Conservation (phyloP, 495 filamentous ascomycete genomes). For the Lindgomyces ingoldianus region DNA sequence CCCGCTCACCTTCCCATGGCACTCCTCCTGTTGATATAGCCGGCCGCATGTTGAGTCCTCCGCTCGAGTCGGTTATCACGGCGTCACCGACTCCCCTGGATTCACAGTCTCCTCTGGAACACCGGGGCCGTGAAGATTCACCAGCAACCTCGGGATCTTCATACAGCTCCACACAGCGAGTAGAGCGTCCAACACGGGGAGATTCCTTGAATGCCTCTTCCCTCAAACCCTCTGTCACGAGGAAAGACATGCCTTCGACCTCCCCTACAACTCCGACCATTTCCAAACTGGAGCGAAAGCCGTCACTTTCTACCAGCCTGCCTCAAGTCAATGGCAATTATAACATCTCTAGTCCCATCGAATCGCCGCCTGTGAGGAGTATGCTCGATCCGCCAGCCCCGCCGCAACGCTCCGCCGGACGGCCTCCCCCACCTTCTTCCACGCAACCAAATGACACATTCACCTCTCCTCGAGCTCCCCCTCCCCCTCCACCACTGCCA, state of each 20-base stretch:
- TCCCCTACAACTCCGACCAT: constrained; percentile 38
- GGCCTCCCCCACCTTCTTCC: constrained; percentile 46
- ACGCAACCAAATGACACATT: constrained; percentile 51
- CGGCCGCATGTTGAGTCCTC: constrained; percentile 29
- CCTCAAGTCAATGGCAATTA: constrained; percentile 34
- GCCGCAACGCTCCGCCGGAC: constrained; percentile 42
- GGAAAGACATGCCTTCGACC: constrained; percentile 26
- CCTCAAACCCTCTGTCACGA: constrained; percentile 14
- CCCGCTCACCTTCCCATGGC: constrained; percentile 21
- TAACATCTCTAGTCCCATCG: constrained; percentile 41
- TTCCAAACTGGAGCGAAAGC: constrained; percentile 37
- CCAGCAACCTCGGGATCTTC: constrained; percentile 35
- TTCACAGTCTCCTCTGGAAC: neutral
- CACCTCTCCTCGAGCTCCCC: constrained; percentile 63
- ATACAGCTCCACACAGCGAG: constrained; percentile 34
- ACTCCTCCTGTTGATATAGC: constrained; percentile 25
- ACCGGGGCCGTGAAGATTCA: constrained; percentile 18
- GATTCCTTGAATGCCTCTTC: constrained; percentile 53
- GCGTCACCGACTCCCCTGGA: constrained; percentile 24
- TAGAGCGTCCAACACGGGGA: constrained; percentile 55
- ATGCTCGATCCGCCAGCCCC: constrained; percentile 37
- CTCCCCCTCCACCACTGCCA: constrained; percentile 57
- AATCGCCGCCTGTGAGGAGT: constrained; percentile 44
- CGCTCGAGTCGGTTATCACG: constrained; percentile 7
- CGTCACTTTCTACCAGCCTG: constrained; percentile 31